Conservation (phyloP, 179 eudicot genomes). For the Nepenthes alata region DNA sequence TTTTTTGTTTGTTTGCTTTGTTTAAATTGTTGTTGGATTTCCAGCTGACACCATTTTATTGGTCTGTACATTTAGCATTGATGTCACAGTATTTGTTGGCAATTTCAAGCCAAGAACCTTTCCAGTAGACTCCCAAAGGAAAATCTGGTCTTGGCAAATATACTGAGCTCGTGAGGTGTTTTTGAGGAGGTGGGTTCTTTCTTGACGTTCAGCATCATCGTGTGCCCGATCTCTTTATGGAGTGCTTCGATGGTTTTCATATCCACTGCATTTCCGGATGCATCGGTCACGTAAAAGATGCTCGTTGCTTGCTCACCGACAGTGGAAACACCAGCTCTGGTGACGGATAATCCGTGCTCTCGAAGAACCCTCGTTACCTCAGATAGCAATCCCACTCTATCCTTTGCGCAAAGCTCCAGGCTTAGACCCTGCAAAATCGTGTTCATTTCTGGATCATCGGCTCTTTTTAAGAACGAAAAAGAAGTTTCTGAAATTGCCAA, state of each 20-base stretch:
- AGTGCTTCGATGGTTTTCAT: slow-evolving; percentile 47
- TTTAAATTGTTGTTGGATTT: too few species aligned
- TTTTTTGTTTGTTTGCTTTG: too few species aligned
- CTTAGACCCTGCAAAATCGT: slow-evolving; percentile 40
- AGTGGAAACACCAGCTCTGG: slow-evolving; percentile 65
- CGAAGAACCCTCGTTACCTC: slow-evolving; percentile 63
- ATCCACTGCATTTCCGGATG: slow-evolving; percentile 68
- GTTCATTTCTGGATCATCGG: too few species aligned
- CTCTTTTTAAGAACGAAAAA: too few species aligned
- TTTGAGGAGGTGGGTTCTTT: slow-evolving; percentile 30
- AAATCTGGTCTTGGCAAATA: slow-evolving; percentile 64
- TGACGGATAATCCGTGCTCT: slow-evolving; percentile 58
- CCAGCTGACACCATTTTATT: too few species aligned
- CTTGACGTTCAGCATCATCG: slow-evolving; percentile 67
- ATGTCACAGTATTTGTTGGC: neutral
- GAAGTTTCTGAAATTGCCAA: too few species aligned
- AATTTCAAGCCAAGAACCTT: slow-evolving; percentile 32
- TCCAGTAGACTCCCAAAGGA: slow-evolving; percentile 58
- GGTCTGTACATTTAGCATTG: too few species aligned
- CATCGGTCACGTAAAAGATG: slow-evolving; percentile 62
- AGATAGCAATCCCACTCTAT: slow-evolving; percentile 61
- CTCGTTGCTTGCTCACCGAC: slow-evolving; percentile 59
- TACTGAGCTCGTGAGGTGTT: slow-evolving; percentile 26
- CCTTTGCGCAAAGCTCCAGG: slow-evolving; percentile 65
- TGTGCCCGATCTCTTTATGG: slow-evolving; percentile 52